A percentile compares a stretch with the other conserved stretches of the same genome.
phyloP scores from a whole-genome alignment of 2,329 filamentous ascomycete genomes.

The Fusarium heterosporum region DNA sequence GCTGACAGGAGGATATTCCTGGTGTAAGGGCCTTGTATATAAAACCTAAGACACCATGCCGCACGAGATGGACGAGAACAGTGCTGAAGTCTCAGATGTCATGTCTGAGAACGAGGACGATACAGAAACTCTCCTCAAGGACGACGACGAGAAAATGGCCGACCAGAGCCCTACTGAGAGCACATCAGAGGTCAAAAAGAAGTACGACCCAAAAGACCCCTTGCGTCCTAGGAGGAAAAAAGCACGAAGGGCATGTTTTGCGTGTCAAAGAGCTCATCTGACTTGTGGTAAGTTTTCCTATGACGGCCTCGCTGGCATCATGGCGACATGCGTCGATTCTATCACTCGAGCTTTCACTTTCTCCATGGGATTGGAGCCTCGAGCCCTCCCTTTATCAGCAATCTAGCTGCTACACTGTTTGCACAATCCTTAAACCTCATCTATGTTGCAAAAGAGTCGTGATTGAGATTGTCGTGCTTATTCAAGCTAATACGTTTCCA shows the following conservation, averaged over 20 bases:
- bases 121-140: constrained; percentile 54
- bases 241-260: constrained; percentile 93
- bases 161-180: constrained; percentile 61
- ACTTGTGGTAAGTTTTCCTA: constrained; percentile 86
- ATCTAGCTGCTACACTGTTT: constrained; percentile 10
- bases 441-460: neutral
- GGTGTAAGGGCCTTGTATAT: constrained; percentile 53
- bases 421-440: neutral
- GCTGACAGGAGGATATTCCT: constrained; percentile 42
- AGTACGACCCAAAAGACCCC: constrained; percentile 88
- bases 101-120: constrained; percentile 71
- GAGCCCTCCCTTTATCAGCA: constrained; percentile 4
- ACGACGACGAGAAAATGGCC: constrained; percentile 66
- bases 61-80: constrained; percentile 64
- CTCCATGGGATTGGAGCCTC: constrained; percentile 31
- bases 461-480: constrained; percentile 13
- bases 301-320: constrained; percentile 7
- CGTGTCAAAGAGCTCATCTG: constrained; percentile 95
- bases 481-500: constrained; percentile 54
- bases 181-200: constrained; percentile 70
- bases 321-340: constrained; percentile 8
- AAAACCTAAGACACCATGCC: constrained; percentile 67
- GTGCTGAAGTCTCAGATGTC: constrained; percentile 67
- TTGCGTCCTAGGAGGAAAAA: constrained; percentile 92
- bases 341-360: constrained; percentile 9